A percentile compares a stretch with the other conserved stretches of the same genome.
phyloP scores from a whole-genome alignment of 2,329 filamentous ascomycete genomes.

The Ophiostoma tasmaniense region DNA sequence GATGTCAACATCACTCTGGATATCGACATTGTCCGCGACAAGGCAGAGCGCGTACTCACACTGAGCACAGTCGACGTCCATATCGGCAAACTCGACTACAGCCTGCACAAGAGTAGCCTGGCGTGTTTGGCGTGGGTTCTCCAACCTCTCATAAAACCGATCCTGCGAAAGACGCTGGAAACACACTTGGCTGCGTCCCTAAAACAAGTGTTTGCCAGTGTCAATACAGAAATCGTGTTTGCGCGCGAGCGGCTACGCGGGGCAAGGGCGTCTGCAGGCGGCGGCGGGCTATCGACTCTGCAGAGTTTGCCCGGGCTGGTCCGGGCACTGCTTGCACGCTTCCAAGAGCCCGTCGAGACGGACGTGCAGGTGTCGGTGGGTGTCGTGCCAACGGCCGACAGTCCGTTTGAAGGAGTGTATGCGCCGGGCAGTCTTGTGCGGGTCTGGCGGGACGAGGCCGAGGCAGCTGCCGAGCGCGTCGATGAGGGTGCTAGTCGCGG shows the following conservation, averaged over 20 bases:
- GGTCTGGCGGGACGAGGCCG: constrained; percentile 77
- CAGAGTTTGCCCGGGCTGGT: constrained; percentile 61
- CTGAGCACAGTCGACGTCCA: constrained; percentile 67
- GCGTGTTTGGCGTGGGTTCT: constrained; percentile 71
- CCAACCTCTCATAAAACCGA: constrained; percentile 66
- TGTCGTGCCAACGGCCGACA: background rate
- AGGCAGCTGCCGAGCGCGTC: constrained; percentile 60
- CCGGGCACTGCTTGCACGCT: constrained; percentile 67
- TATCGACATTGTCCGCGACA: constrained; percentile 70
- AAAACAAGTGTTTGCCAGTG: constrained; percentile 56
- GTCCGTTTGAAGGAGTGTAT: constrained; percentile 72
- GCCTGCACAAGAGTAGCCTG: constrained; percentile 62
- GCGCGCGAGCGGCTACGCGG: constrained; percentile 80
- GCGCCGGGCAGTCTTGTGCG: constrained; percentile 83
- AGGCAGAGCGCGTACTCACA: constrained; percentile 71
- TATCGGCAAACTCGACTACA: constrained; percentile 78
- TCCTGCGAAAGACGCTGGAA: constrained; percentile 67
- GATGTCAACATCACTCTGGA: constrained; percentile 83
- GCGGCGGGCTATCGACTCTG: constrained; percentile 39
- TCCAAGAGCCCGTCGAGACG: constrained; percentile 39
- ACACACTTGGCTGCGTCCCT: constrained; percentile 66
- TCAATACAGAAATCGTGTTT: constrained; percentile 80
- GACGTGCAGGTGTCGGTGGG: background rate
- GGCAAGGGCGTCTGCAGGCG: constrained; percentile 58
- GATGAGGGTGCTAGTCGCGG: constrained; percentile 40